A percentile compares a stretch with the other conserved stretches of the same genome.
phyloP scores from a whole-genome alignment of 192 early-diverging fungal genomes.

The Rhizophagus clarus region DNA sequence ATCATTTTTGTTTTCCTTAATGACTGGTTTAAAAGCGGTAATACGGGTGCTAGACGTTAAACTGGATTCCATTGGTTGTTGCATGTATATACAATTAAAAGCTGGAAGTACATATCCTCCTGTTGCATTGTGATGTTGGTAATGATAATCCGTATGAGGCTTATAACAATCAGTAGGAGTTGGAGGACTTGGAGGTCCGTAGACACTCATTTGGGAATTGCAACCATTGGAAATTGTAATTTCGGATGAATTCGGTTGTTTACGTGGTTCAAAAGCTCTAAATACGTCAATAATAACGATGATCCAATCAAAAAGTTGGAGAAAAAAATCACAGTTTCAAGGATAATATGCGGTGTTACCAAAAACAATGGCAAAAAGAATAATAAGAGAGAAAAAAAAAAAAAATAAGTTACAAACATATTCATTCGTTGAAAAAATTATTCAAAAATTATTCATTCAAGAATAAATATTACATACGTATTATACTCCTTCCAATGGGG shows the following conservation, averaged over 20 bases:
- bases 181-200: constrained; percentile 13
- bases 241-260: background rate
- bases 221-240: background rate
- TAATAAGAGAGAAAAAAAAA: background rate
- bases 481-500: constrained; percentile 31
- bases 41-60: background rate
- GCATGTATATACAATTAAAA: background rate
- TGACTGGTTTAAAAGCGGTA: constrained; percentile 6
- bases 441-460: background rate
- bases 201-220: background rate
- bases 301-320: background rate
- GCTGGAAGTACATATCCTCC: background rate
- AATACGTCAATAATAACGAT: background rate
- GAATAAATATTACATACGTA: constrained; percentile 22
- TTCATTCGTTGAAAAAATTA: background rate
- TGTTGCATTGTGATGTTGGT: background rate
- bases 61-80: background rate
- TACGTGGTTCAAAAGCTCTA: constrained; percentile 27
- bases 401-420: no score
- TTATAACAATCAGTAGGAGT: background rate
- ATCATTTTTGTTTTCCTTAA: constrained; percentile 20
- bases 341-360: background rate
- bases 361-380: constrained; percentile 6
- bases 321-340: background rate
- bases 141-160: background rate